Percentiles rank a stretch among this genome's conserved stretches.
These are phyloP conservation scores for Suillus lakei DNA, from an alignment of 768 basidiomycete species.

Conservation along the genomic window DNA sequence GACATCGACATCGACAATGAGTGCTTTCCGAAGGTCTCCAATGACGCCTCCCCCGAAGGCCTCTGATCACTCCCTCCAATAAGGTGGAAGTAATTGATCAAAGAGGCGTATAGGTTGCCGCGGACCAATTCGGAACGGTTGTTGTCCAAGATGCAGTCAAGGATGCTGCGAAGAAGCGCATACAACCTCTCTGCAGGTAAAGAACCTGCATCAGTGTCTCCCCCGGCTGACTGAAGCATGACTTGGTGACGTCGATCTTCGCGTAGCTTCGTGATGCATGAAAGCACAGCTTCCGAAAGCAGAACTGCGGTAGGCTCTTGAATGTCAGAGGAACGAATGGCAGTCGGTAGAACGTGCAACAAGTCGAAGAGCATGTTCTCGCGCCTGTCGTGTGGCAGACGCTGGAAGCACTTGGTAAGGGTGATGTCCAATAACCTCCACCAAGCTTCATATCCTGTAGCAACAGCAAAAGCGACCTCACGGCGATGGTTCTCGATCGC, in stretches of 20 bases:
- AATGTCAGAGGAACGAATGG: conserved; percentile 66
- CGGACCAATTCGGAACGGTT: conserved; percentile 85
- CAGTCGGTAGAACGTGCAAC: conserved; percentile 77
- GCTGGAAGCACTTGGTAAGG: conserved; percentile 84
- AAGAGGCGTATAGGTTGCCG: conserved; percentile 91
- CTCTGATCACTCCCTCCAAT: conserved; percentile 28
- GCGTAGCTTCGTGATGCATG: conserved; percentile 86
- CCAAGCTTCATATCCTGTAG: conserved; percentile 82
- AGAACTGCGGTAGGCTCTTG: conserved; percentile 79
- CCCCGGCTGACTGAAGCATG: conserved; percentile 66
- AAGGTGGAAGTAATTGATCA: conserved; percentile 91
- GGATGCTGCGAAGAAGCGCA: conserved; percentile 69
- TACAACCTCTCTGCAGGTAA: conserved; percentile 83
- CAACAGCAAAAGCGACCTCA: conserved; percentile 73
- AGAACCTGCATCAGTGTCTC: conserved; percentile 65
- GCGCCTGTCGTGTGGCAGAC: conserved; percentile 78
- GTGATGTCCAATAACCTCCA: conserved; percentile 82
- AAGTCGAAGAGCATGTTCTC: conserved; percentile 93
- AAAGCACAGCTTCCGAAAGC: conserved; percentile 81
- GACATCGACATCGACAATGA: conserved; percentile 28
- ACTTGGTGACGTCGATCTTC: conserved; percentile 78
- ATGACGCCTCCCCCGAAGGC: conserved; percentile 17
- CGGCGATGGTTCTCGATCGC: conserved; percentile 89
- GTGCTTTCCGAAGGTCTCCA: conserved; percentile 28
- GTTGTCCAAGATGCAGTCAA: conserved; percentile 77